These are phyloP conservation scores for Trichoderma guizhouense DNA, from an alignment of 2,329 filamentous ascomycete genomes.

Conservation along the genomic window DNA sequence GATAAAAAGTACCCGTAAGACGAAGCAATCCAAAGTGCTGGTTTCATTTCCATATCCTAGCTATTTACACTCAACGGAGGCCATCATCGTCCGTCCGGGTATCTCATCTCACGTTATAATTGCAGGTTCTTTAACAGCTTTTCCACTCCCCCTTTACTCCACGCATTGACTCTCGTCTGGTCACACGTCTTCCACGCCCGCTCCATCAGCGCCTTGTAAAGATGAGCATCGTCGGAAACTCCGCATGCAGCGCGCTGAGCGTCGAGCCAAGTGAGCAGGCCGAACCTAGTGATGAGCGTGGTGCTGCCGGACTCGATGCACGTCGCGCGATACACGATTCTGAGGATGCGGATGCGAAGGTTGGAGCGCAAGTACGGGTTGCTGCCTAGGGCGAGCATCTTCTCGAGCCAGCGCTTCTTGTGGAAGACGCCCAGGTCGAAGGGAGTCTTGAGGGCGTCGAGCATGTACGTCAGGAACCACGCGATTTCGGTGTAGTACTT, in stretches of 20 bases:
- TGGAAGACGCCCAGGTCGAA: constrained; percentile 60
- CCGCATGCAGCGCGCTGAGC: constrained; percentile 50
- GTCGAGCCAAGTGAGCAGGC: constrained; percentile 71
- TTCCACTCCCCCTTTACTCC: constrained; percentile 56
- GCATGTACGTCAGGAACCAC: constrained; percentile 71
- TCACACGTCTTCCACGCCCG: constrained; percentile 65
- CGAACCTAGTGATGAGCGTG: constrained; percentile 75
- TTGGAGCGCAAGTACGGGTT: constrained; percentile 61
- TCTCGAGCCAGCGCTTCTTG: constrained; percentile 67
- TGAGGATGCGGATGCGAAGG: constrained; percentile 57
- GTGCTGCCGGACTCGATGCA: constrained; percentile 69
- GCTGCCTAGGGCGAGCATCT: constrained; percentile 65
- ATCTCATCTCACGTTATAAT: background rate
- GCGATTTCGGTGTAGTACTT: constrained; percentile 67
- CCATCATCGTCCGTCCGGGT: background rate
- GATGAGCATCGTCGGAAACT: constrained; percentile 41
- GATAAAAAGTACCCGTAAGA: background rate
- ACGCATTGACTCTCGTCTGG: constrained; percentile 59
- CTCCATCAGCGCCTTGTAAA: constrained; percentile 53
- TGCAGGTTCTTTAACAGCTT: constrained; percentile 26
- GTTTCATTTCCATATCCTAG: background rate
- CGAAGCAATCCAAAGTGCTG: background rate
- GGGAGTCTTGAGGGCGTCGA: constrained; percentile 61
- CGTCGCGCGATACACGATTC: constrained; percentile 64
- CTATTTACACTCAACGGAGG: background rate